phyloP scores from a whole-genome alignment of 306 rosid genomes.

The Pterocarpus macrocarpus region DNA sequence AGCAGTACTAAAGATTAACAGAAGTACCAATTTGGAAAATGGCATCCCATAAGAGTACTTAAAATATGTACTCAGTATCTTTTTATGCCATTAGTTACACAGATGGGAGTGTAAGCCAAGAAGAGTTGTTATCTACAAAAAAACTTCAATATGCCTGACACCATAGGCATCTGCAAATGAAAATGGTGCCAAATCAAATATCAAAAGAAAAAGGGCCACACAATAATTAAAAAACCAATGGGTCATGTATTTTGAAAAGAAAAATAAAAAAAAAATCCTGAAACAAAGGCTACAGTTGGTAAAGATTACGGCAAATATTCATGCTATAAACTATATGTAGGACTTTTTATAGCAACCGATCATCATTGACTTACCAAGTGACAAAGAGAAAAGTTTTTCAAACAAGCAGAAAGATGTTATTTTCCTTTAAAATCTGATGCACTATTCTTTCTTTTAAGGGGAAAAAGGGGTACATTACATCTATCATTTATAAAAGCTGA shows the following conservation, averaged over 20 bases:
- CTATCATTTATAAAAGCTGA: slow-evolving; percentile 27
- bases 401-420: slow-evolving; percentile 6
- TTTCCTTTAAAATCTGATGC: slow-evolving; percentile 20
- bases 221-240: slow-evolving; percentile 10
- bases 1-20: background rate
- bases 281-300: slow-evolving; percentile 10
- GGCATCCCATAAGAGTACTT: background rate
- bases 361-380: background rate
- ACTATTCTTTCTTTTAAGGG: background rate
- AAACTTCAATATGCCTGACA: background rate
- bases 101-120: background rate
- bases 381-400: background rate
- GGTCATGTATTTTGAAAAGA: background rate
- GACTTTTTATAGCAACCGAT: background rate
- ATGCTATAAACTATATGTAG: slow-evolving; percentile 15
- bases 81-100: background rate
- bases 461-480: background rate
- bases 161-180: slow-evolving; percentile 21
- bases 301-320: slow-evolving; percentile 14
- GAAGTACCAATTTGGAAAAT: background rate
- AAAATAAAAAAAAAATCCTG: background rate
- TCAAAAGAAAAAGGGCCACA: slow-evolving; percentile 17
- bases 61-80: background rate
- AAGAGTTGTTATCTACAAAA: background rate
- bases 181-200: slow-evolving; percentile 10